phyloP scores from a whole-genome alignment of 805 yeast species.

The Naumovozyma baii region DNA sequence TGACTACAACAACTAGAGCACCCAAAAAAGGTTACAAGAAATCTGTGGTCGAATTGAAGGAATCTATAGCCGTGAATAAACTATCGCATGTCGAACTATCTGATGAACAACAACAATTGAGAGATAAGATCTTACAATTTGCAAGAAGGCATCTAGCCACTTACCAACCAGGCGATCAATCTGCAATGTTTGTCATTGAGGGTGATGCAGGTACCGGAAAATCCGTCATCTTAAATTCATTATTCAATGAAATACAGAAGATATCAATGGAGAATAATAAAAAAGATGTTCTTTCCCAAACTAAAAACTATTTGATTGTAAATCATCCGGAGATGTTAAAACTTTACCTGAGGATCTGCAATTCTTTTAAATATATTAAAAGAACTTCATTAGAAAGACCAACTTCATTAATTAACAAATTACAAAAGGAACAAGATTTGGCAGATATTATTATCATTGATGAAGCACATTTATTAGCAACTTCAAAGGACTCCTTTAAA shows the following conservation, averaged over 20 bases:
- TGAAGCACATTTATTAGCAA: constrained; percentile 38
- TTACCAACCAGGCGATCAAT: constrained; percentile 9
- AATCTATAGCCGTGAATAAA: constrained; percentile 30
- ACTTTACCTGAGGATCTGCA: constrained; percentile 33
- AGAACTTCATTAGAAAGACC: constrained; percentile 37
- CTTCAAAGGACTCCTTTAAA: constrained; percentile 37
- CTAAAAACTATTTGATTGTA: constrained; percentile 34
- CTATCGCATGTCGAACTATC: constrained; percentile 31
- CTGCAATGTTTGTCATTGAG: constrained; percentile 35
- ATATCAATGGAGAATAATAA: constrained; percentile 12
- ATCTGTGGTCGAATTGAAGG: constrained; percentile 2
- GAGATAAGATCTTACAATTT: constrained; percentile 25
- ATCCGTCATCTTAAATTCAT: constrained; percentile 34
- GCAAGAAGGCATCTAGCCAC: constrained; percentile 17
- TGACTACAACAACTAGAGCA: neutral
- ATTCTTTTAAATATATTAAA: constrained; percentile 30
- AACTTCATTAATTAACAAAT: constrained; percentile 34
- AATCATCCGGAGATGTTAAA: constrained; percentile 43
- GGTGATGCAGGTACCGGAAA: constrained; percentile 45
- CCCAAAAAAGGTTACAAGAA: neutral
- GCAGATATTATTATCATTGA: constrained; percentile 36
- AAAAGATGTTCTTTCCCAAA: constrained; percentile 20
- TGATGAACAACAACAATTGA: constrained; percentile 31
- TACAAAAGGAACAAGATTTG: constrained; percentile 20
- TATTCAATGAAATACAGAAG: constrained; percentile 36